Base-by-base conservation (phyloP, 2,329 filamentous ascomycete species). In the Lecanicillium sp. region DNA sequence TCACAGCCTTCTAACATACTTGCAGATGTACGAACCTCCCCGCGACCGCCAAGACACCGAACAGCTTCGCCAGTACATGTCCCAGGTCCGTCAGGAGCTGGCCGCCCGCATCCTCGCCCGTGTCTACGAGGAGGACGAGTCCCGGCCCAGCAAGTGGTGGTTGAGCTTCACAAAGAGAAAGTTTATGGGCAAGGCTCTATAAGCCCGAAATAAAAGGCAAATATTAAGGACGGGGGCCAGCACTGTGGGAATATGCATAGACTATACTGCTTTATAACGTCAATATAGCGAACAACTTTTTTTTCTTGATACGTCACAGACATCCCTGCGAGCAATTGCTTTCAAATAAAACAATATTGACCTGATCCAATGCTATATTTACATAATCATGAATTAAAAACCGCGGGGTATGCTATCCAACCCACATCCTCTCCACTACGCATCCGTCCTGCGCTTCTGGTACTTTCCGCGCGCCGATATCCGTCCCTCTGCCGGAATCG, bases 111-210 rank as follows among this genome's bases (percentile, higher is more conserved):
- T 98, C 71, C 71, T 96, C 64, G 86, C 86, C 44, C 80, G 90
- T 58, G 84, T 98, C 55, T 98, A 95, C 65, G 84, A 86, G 48
- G 90, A 90, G 71, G 67, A 79, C 63, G 69, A 90, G 74, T 67
- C 87, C 70, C 79, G 79, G 69, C 80, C 81, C 48, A 79, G 73
- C 68, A 80, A 94, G 82, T 97, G 91, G 88, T 98, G 93, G 93
- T 71, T 98, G 66, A 97, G 93, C 76, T 98, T 96, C 67, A 88
- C 87, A 46, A 97, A 97, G 83, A 84, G 93, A 72, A 96, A 96
- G 81, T 98, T 98, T 65, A 97, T 98, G 93, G 90, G 90, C 67
- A 97, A 97, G 81, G 79, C 81, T 57, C 73, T 93, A 70, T 90
- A 75, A 66, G n/a, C n/a, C n/a, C n/a, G n/a, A n/a, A 29, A 9